A percentile compares a stretch with the other conserved stretches of the same genome.
These are phyloP conservation scores for Coniochaeta hoffmannii DNA, from an alignment of 2,329 filamentous ascomycete genomes.

Conservation along the genomic window DNA sequence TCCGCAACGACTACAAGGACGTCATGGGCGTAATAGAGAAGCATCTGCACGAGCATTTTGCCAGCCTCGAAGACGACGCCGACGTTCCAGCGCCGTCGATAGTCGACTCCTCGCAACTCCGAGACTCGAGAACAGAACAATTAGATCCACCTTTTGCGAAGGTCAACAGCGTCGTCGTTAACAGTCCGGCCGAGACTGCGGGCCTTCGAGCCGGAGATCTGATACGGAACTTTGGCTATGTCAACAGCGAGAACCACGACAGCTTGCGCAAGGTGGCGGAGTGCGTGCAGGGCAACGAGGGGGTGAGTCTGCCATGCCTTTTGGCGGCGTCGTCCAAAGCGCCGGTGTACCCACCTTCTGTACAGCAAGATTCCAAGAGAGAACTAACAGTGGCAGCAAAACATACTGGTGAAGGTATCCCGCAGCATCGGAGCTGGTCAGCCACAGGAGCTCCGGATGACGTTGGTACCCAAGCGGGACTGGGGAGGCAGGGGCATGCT, in stretches of 20 bases:
- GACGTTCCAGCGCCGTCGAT: constrained; percentile 22
- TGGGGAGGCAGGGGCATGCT: constrained; percentile 90
- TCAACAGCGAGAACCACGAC: constrained; percentile 80
- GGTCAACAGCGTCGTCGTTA: constrained; percentile 73
- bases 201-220: constrained; percentile 75
- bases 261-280: constrained; percentile 80
- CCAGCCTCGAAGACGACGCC: constrained; percentile 52
- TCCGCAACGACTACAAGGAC: constrained; percentile 89
- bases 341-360: too few relatives aligned
- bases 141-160: constrained; percentile 65
- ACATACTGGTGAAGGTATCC: constrained; percentile 61
- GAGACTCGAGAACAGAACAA: constrained; percentile 25
- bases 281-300: constrained; percentile 82
- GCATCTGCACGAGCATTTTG: constrained; percentile 84
- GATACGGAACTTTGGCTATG: constrained; percentile 78
- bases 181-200: constrained; percentile 75
- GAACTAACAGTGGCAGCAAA: constrained; percentile 42
- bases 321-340: too few relatives aligned
- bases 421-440: constrained; percentile 35
- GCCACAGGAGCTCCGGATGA: constrained; percentile 57
- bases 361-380: not conserved
- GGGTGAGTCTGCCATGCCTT: constrained; percentile 50
- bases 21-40: constrained; percentile 80
- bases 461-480: constrained; percentile 65
- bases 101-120: constrained; percentile 17